A percentile compares a stretch with the other conserved stretches of the same genome.
Evolutionary conservation across 371 early-diverging fungal species (phyloP).

Genomic region (Smittium mucronatum): DNA sequence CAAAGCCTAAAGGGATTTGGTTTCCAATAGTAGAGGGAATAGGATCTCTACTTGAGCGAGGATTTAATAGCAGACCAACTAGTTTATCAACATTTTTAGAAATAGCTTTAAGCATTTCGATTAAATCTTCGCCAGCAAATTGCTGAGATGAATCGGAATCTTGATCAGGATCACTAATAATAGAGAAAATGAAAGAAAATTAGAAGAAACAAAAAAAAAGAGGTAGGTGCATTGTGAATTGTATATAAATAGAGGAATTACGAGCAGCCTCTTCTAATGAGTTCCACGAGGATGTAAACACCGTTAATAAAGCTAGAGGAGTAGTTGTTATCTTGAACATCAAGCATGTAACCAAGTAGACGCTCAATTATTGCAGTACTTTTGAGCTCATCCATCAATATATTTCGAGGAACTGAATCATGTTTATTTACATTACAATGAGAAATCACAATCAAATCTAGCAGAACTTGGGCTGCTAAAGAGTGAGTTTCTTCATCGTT

Average conservation of each 20-base stretch:
- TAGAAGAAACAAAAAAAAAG: neutral
- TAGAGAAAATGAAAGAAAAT: neutral
- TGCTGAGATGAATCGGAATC: neutral
- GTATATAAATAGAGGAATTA: neutral
- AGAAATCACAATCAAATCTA: slow-evolving; percentile 82
- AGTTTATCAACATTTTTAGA: slow-evolving; percentile 41
- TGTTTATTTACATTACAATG: slow-evolving; percentile 55
- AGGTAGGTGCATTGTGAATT: neutral
- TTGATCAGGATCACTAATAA: slow-evolving; percentile 9
- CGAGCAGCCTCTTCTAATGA: slow-evolving; percentile 73
- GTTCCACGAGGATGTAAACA: slow-evolving; percentile 86
- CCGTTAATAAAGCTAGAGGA: slow-evolving; percentile 78
- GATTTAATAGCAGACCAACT: slow-evolving; percentile 21
- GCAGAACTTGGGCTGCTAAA: slow-evolving; percentile 74
- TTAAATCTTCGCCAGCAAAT: slow-evolving; percentile 36
- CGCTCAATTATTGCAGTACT: slow-evolving; percentile 51
- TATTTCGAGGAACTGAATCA: slow-evolving; percentile 53
- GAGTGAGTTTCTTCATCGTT: slow-evolving; percentile 66
- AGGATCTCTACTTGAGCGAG: slow-evolving; percentile 18
- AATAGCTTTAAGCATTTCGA: slow-evolving; percentile 67
- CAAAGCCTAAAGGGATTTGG: slow-evolving; percentile 71
- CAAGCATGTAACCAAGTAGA: slow-evolving; percentile 77
- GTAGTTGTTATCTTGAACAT: slow-evolving; percentile 54
- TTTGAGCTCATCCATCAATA: slow-evolving; percentile 65
- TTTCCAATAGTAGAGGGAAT: slow-evolving; percentile 24